These are phyloP conservation scores for Prunus mongolica DNA, from an alignment of 306 rosid species.

Conservation along the genomic window DNA sequence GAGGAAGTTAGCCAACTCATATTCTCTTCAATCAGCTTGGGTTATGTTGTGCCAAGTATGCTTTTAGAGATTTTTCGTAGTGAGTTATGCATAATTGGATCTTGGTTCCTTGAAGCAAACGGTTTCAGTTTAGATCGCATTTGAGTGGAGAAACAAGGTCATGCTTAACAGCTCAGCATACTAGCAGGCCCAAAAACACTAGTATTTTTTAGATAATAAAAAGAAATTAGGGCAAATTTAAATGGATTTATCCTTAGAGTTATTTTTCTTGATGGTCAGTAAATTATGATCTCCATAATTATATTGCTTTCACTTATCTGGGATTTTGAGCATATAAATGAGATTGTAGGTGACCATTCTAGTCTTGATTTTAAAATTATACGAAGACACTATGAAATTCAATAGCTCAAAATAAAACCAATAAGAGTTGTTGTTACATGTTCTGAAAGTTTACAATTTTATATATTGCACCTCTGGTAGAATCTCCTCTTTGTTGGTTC, in stretches of 20 bases:
- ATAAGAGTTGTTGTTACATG: neutral
- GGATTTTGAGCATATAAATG: neutral
- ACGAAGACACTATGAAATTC: neutral
- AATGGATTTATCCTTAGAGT: neutral
- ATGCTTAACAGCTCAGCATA: neutral
- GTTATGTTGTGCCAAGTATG: neutral
- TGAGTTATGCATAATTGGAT: neutral
- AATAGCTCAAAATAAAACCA: neutral
- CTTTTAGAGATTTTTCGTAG: too few relatives aligned
- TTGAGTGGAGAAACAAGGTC: neutral
- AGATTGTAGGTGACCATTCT: neutral
- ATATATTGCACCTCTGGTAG: neutral
- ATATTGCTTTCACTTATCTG: neutral
- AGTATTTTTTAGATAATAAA: neutral
- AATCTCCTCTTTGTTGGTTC: neutral
- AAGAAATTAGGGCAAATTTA: neutral
- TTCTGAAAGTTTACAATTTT: neutral
- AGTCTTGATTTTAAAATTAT: neutral
- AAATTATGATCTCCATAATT: neutral
- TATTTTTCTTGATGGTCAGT: neutral
- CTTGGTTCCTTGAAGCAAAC: neutral
- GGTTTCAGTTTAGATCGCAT: neutral
- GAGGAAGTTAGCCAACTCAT: neutral
- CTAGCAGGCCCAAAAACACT: neutral
- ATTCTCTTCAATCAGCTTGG: neutral